Base-by-base conservation (phyloP, 2,329 filamentous ascomycete genomes). In the Canariomyces notabilis region DNA sequence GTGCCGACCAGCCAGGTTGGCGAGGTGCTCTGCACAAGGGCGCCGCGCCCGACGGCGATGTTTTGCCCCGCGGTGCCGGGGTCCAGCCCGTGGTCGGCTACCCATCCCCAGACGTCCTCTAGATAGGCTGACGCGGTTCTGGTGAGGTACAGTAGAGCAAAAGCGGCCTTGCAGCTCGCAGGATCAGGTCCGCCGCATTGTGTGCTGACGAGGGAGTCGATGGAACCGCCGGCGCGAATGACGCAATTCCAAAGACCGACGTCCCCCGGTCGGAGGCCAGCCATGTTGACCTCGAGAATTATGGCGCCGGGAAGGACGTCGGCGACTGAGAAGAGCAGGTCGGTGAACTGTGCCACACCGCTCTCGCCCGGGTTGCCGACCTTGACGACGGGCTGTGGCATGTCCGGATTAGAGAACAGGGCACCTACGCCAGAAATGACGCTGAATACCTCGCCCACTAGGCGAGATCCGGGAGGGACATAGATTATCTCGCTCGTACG, bases 281-380 rank as follows among this genome's bases (percentile, higher is more conserved):
- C 62, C 50, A 64, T 64, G 56, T 67, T 62, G 42, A 67, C 64
- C 46, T 65, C 59, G 6, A 85, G 71, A n/a, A 86, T 64, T 6
- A 83, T 73, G 2, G 80, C 78, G 32, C 81, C 79, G n/a, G 76
- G 69, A 9, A 79, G 71, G 12, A 77, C 70, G 6, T 81, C 80
- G 49, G 74, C 69, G 1, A 80, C 82, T 50, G 75, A 73, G 29
- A 87, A 70, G 32, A 85, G 72, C 61, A 83, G 75, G 54, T 87
- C 82, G 2, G 74, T 76, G 66, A 80, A 75, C 59, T 86, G 80
- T 8, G 84, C 72, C 2, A 62, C 65, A 14, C 83, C 83, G 12
- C 66, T 64, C 29, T 85, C 76, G 7, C 79, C 79, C 1, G 68
- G 56, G 7, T 70, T 69, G 33, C 80, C 82, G 15, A 85, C 71